These are phyloP conservation scores for Hysterangium stoloniferum DNA, from an alignment of 768 basidiomycete genomes.

Conservation along the genomic window DNA sequence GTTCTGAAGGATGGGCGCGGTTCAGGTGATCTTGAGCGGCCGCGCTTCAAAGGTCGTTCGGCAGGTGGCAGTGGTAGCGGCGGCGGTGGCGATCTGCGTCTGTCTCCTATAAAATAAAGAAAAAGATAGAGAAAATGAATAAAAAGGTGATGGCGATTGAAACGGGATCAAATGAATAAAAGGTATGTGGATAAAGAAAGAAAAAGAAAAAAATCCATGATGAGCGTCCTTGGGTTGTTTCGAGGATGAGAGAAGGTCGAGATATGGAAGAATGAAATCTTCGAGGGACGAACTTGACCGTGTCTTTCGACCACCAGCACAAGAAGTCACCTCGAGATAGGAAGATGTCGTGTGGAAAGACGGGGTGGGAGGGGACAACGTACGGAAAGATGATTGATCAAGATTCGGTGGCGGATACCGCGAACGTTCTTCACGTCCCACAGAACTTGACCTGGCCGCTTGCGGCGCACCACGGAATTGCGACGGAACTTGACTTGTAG, in stretches of 20 bases:
- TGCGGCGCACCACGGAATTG: background rate
- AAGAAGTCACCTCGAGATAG: constrained; percentile 8
- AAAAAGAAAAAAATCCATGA: constrained; percentile 9
- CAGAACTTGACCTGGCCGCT: background rate
- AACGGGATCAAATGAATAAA: constrained; percentile 9
- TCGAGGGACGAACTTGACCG: constrained; percentile 7
- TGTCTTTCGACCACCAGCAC: constrained; percentile 11
- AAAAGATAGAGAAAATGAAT: constrained; percentile 30
- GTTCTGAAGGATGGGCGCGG: constrained; percentile 1
- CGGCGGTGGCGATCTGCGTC: constrained; percentile 34
- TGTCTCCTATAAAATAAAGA: constrained; percentile 37
- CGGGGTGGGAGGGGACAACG: constrained; percentile 13
- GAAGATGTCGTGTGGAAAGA: constrained; percentile 6
- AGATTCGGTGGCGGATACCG: constrained; percentile 4
- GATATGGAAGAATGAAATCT: constrained; percentile 5
- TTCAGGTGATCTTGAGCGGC: constrained; percentile 18
- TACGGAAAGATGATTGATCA: constrained; percentile 9
- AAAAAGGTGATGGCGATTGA: constrained; percentile 27
- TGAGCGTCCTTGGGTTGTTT: constrained; percentile 11
- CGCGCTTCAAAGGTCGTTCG: constrained; percentile 25
- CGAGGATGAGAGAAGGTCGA: constrained; percentile 8
- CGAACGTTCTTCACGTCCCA: constrained; percentile 1
- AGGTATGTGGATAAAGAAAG: background rate
- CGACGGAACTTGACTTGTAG: background rate
- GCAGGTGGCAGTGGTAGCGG: constrained; percentile 33